Percentiles rank a stretch among this genome's conserved stretches.
Evolutionary conservation across 768 basidiomycete genomes (phyloP).

Genomic region (Crassisporium funariophilum): DNA sequence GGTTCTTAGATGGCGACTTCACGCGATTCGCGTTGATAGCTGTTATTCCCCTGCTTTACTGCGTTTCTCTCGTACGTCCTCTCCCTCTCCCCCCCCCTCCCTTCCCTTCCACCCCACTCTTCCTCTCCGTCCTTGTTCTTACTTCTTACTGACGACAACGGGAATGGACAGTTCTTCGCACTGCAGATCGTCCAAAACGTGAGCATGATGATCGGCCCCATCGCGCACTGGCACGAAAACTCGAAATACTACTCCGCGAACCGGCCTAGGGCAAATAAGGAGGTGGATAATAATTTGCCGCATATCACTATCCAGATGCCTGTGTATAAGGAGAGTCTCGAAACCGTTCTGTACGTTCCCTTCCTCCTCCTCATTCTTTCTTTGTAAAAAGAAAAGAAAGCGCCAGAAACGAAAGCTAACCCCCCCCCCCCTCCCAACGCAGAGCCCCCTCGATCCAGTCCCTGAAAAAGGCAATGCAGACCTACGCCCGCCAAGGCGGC

Average conservation of each 20-base stretch:
- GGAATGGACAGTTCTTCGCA: conserved; percentile 81
- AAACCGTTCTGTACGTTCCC: conserved; percentile 59
- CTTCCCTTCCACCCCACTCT: background rate
- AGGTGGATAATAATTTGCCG: conserved; percentile 59
- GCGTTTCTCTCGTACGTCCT: conserved; percentile 62
- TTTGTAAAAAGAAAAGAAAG: background rate
- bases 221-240: conserved; percentile 77
- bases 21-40: conserved; percentile 65
- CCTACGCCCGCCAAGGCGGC: conserved; percentile 84
- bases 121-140: conserved; percentile 25
- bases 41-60: conserved; percentile 68
- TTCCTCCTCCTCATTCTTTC: background rate
- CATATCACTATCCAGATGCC: conserved; percentile 84
- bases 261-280: conserved; percentile 50
- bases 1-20: conserved; percentile 58
- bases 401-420: too few species aligned
- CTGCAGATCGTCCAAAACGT: conserved; percentile 73
- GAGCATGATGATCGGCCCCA: conserved; percentile 76
- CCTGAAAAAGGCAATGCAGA: conserved; percentile 83
- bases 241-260: conserved; percentile 79
- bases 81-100: background rate
- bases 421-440: too few species aligned
- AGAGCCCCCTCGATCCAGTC: conserved; percentile 72
- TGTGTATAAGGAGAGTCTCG: conserved; percentile 81
- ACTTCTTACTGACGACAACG: conserved; percentile 9